phyloP scores from a whole-genome alignment of 2,329 filamentous ascomycete species.

The Aureobasidium mangrovei region DNA sequence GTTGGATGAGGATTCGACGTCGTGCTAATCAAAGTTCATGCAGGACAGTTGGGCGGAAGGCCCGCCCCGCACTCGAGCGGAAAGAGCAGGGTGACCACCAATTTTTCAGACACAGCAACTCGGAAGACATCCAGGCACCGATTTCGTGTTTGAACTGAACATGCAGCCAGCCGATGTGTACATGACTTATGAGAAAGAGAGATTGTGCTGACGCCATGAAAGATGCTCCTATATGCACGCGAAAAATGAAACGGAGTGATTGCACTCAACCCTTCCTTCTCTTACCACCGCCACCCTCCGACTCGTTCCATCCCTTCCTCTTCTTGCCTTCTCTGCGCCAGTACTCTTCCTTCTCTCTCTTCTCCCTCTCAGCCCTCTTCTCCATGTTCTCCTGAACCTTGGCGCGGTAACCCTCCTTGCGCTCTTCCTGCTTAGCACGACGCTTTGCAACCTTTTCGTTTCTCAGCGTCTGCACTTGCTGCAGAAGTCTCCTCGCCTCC shows the following conservation, averaged over 20 bases:
- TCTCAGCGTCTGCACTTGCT: conserved; percentile 81
- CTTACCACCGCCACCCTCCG: conserved; percentile 32
- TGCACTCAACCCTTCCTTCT: conserved; percentile 19
- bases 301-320: conserved; percentile 50
- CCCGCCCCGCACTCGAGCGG: too few relatives aligned
- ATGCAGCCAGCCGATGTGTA: too few relatives aligned
- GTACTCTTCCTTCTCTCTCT: conserved; percentile 83
- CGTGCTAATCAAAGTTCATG: too few relatives aligned
- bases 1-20: too few relatives aligned
- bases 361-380: conserved; percentile 79
- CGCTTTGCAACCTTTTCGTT: conserved; percentile 87
- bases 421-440: conserved; percentile 77
- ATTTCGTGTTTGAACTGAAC: too few relatives aligned
- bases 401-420: conserved; percentile 68
- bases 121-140: too few relatives aligned
- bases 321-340: conserved; percentile 88
- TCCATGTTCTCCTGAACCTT: conserved; percentile 75
- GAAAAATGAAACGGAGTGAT: not conserved
- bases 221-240: too few relatives aligned
- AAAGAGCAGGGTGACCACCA: too few relatives aligned
- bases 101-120: too few relatives aligned
- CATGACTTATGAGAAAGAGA: too few relatives aligned
- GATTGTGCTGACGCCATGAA: not conserved
- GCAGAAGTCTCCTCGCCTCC: conserved; percentile 78
- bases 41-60: too few relatives aligned